These are phyloP conservation scores for Aspergillus cejpii DNA, from an alignment of 2,329 filamentous ascomycete genomes.

Conservation along the genomic window DNA sequence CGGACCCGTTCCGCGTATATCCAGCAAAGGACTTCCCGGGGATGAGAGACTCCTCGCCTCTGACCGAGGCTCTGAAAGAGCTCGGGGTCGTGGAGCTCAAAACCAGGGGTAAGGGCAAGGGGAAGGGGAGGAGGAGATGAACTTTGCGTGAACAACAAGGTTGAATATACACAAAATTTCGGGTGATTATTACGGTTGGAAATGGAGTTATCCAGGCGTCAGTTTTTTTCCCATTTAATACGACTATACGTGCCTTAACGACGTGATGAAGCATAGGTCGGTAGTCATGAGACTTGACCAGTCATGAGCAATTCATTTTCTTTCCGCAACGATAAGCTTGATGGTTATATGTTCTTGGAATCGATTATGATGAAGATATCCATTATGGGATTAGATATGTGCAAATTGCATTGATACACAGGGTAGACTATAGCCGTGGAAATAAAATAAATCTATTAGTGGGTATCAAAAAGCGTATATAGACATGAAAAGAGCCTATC, in stretches of 20 bases:
- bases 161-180: neutral
- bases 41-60: slow-evolving; percentile 36
- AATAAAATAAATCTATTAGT: neutral
- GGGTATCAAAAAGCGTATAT: neutral
- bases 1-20: slow-evolving; percentile 39
- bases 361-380: no score
- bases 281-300: neutral
- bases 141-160: neutral
- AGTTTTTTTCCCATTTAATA: neutral
- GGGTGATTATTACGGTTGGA: neutral
- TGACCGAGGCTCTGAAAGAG: slow-evolving; percentile 36
- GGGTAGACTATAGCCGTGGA: neutral
- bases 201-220: neutral
- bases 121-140: slow-evolving; percentile 27
- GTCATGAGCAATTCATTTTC: no score
- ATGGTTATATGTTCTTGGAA: no score
- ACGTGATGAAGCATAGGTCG: neutral
- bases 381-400: no score
- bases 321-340: no score
- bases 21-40: slow-evolving; percentile 42
- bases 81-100: slow-evolving; percentile 40
- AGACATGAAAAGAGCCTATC: neutral
- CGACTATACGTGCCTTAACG: neutral
- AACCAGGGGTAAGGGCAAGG: slow-evolving; percentile 33
- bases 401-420: no score